Evolutionary conservation across 2,329 filamentous ascomycete species (phyloP).

Genomic region (Colletotrichum sp.): DNA sequence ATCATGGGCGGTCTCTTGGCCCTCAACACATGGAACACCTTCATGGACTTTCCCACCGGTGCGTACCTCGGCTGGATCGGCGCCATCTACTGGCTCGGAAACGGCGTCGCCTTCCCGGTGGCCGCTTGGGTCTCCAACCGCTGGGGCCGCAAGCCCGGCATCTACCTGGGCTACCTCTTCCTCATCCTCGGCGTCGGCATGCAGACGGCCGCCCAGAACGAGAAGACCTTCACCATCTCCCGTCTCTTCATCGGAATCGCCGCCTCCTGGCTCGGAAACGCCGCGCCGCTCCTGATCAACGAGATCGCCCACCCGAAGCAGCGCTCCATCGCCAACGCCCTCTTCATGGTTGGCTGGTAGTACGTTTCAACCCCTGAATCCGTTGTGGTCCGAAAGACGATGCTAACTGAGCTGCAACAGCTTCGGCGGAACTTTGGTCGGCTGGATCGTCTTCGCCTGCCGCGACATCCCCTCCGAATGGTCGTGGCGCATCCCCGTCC

Average conservation of each 20-base stretch:
- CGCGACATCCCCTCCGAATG: not conserved
- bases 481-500: constrained; percentile 21
- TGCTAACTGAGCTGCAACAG: not conserved
- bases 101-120: constrained; percentile 33
- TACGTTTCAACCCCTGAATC: constrained; percentile 18
- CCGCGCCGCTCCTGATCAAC: constrained; percentile 36
- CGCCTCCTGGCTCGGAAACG: constrained; percentile 28
- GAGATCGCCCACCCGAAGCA: constrained; percentile 38
- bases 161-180: constrained; percentile 9
- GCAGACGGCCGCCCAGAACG: constrained; percentile 27
- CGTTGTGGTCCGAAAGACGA: not conserved
- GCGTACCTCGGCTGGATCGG: constrained; percentile 42
- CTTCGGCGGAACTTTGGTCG: constrained; percentile 38
- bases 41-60: constrained; percentile 41
- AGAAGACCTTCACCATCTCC: constrained; percentile 34
- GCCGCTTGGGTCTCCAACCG: constrained; percentile 38
- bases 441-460: constrained; percentile 28
- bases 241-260: constrained; percentile 39
- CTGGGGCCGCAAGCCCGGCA: constrained; percentile 15
- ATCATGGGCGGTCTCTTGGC: constrained; percentile 52
- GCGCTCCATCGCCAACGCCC: constrained; percentile 10
- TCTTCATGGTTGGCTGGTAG: constrained; percentile 3
- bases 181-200: constrained; percentile 23
- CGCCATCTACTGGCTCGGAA: constrained; percentile 42
- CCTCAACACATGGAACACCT: constrained; percentile 42